These are phyloP conservation scores for Paramecium sexaurelia DNA, from an alignment of 73 alveolate species.

Conservation along the genomic window DNA sequence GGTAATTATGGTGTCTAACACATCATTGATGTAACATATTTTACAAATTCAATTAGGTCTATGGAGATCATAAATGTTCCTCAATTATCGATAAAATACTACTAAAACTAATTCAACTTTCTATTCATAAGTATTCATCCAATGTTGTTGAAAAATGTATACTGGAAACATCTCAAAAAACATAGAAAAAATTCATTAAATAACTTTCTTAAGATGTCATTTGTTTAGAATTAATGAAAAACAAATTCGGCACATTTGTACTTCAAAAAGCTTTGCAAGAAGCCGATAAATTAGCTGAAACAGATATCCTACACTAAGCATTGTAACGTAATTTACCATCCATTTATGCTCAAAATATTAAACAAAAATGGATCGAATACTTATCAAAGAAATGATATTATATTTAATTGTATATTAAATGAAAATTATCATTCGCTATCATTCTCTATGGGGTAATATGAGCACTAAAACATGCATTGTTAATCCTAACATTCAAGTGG, in stretches of 20 bases:
- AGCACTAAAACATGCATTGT: neutral
- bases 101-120: neutral
- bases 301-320: neutral
- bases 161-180: constrained; percentile 20
- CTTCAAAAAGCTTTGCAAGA: constrained; percentile 42
- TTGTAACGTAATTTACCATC: neutral
- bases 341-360: neutral
- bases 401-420: neutral
- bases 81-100: neutral
- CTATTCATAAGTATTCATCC: constrained; percentile 43
- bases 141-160: constrained; percentile 47
- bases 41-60: neutral
- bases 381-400: neutral
- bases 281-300: neutral
- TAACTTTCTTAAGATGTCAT: constrained; percentile 6
- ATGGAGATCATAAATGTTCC: neutral
- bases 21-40: neutral
- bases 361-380: constrained; percentile 12
- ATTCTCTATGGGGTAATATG: constrained; percentile 22
- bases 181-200: neutral
- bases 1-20: constrained; percentile 51
- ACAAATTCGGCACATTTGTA: constrained; percentile 47
- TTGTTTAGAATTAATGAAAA: constrained; percentile 34
- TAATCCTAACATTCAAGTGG: neutral
- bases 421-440: neutral